Percentiles rank a stretch among this genome's conserved stretches.
Evolutionary conservation across 2,329 filamentous ascomycete species (phyloP).

Genomic region (Cladosporium sp.): DNA sequence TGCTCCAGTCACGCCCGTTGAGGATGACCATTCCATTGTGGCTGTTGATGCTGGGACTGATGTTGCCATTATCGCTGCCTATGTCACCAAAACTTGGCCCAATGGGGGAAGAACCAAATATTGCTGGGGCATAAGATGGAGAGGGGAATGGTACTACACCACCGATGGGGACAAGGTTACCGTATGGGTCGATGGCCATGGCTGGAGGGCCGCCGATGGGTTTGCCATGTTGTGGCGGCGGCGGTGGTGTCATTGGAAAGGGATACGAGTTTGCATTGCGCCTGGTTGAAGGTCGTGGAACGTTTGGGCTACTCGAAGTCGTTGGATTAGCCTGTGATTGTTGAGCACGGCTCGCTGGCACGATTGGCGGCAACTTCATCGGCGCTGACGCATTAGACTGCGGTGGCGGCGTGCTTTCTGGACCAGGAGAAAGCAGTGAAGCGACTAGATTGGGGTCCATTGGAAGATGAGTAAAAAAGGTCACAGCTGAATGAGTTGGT

Average conservation of each 20-base stretch:
- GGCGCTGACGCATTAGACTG: neutral
- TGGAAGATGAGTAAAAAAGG: too few relatives aligned
- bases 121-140: too few relatives aligned
- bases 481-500: neutral
- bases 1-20: neutral
- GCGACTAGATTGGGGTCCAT: neutral
- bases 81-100: too few relatives aligned
- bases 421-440: neutral
- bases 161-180: neutral
- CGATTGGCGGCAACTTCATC: too few relatives aligned
- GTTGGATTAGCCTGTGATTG: neutral
- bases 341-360: neutral
- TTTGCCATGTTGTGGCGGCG: neutral
- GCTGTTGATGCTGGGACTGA: neutral
- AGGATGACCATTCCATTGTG: neutral
- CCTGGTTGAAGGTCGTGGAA: neutral
- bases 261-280: neutral
- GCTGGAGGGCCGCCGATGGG: neutral
- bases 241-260: neutral
- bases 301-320: neutral
- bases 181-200: neutral
- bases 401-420: neutral
- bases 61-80: neutral
- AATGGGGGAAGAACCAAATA: too few relatives aligned
- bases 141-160: neutral